phyloP scores from a whole-genome alignment of 805 yeast species.

The Kuraishia cidri region DNA sequence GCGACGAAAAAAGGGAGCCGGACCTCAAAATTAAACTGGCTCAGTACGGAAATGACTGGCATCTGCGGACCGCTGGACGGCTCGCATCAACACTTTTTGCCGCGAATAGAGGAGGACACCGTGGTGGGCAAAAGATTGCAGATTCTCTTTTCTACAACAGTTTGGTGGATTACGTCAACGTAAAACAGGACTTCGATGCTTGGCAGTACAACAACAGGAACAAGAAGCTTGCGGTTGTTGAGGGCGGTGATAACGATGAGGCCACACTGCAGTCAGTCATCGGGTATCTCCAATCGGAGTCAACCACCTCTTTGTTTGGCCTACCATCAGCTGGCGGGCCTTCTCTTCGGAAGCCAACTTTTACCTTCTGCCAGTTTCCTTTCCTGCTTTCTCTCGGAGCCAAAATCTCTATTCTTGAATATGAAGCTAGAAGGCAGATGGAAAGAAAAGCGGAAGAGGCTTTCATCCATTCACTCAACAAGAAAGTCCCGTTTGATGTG shows the following conservation, averaged over 20 bases:
- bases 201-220: constrained; percentile 52
- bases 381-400: constrained; percentile 75
- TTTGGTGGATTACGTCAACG: constrained; percentile 70
- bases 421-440: constrained; percentile 77
- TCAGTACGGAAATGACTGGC: constrained; percentile 80
- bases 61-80: constrained; percentile 56
- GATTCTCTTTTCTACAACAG: constrained; percentile 62
- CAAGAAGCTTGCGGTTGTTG: neutral
- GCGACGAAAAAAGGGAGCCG: constrained; percentile 9
- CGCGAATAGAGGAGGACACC: constrained; percentile 32
- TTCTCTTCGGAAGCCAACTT: constrained; percentile 12
- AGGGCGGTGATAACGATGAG: constrained; percentile 3
- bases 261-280: constrained; percentile 28
- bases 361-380: constrained; percentile 77
- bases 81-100: constrained; percentile 44
- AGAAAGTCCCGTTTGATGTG: constrained; percentile 53
- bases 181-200: constrained; percentile 70
- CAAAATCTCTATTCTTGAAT: constrained; percentile 71
- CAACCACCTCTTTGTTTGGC: constrained; percentile 22
- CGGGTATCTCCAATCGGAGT: constrained; percentile 31
- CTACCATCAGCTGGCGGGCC: constrained; percentile 15
- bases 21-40: constrained; percentile 33
- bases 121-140: constrained; percentile 19
- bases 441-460: constrained; percentile 86
- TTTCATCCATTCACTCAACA: constrained; percentile 64